Evolutionary conservation across 106 monocot genomes (phyloP), one percentile per base, ranked within the genome.

Genomic region (Dendrobium chrysotoxum): DNA sequence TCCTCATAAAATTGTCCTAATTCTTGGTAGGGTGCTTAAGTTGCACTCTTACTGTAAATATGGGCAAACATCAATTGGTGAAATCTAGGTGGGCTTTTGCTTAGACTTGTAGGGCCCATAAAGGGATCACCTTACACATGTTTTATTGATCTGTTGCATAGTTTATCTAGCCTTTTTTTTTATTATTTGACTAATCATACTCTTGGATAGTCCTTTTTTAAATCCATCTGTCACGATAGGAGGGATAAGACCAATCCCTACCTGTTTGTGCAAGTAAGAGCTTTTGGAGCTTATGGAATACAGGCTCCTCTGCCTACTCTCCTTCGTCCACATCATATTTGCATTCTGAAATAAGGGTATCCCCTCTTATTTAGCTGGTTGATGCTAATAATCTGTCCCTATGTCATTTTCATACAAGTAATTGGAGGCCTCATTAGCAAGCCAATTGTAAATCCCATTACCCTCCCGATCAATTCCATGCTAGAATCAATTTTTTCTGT

Each of bases 11-110:
- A 61, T 23, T 61, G 61, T 61, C 61, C 61, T 61, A 61, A 61
- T 61, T 61, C 61, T 61, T 61, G 61, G 23, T 23, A 61, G 4
- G 21, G 61, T 61, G 61, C 61, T 61, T 61, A 61, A 61, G 61
- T 61, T 61, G 61, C 61, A 61, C 61, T n/a, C n/a, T 61, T 61
- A 21, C 61, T 61, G 61, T 61, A 61, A 61, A 61, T 61, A 23
- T 61, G 61, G 61, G n/a, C 61, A 61, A 61, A 61, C 61, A 61
- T 61, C 61, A 61, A 61, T 61, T 61, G 61, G 23, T n/a, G 61
- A 61, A n/a, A 61, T 61, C 5, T 61, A 61, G 61, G 61, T 61
- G 61, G 61, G 61, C 61, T 61, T 61, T 61, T 61, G 23, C 20
- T 23, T 23, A 61, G 61, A n/a, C n/a, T 23, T 61, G 8, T 4